Evolutionary conservation across 176 grass and related monocot species (phyloP).

Genomic region (Puya raimondii): DNA sequence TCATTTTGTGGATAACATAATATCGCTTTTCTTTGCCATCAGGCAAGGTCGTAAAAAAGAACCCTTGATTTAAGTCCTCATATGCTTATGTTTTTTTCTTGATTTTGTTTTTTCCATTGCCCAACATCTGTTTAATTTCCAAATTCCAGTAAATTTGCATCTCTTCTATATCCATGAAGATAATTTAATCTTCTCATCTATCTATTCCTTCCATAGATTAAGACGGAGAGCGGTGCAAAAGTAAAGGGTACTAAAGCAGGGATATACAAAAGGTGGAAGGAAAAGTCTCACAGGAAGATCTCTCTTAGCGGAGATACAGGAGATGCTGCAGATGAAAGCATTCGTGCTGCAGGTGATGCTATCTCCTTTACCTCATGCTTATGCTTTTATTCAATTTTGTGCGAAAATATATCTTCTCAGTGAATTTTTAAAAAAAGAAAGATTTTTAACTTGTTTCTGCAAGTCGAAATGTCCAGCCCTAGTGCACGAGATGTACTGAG

Average conservation of each 20-base stretch:
- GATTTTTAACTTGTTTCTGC: background rate
- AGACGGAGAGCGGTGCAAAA: conserved; percentile 64
- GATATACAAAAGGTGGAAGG: conserved; percentile 85
- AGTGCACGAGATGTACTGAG: too few relatives aligned
- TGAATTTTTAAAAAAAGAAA: background rate
- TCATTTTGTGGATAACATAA: background rate
- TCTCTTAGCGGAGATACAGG: conserved; percentile 42
- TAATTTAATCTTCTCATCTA: background rate
- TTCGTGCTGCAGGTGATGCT: conserved; percentile 32
- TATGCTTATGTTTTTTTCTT: background rate
- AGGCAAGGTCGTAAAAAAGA: background rate
- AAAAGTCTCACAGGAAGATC: conserved; percentile 63
- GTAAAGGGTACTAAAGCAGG: conserved; percentile 54
- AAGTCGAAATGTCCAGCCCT: background rate
- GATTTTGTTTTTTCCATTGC: background rate
- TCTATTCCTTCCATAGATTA: conserved; percentile 40
- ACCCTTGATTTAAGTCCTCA: background rate
- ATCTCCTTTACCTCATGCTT: background rate
- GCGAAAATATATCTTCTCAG: conserved; percentile 5
- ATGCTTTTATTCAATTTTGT: conserved; percentile 1
- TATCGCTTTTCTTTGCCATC: background rate
- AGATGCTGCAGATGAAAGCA: conserved; percentile 20
- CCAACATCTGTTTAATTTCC: background rate
- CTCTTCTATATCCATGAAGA: background rate
- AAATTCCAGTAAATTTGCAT: background rate